Evolutionary conservation across 371 early-diverging fungal species (phyloP), one percentile per base, ranked within the genome.

Genomic region (Zychaea mexicana): DNA sequence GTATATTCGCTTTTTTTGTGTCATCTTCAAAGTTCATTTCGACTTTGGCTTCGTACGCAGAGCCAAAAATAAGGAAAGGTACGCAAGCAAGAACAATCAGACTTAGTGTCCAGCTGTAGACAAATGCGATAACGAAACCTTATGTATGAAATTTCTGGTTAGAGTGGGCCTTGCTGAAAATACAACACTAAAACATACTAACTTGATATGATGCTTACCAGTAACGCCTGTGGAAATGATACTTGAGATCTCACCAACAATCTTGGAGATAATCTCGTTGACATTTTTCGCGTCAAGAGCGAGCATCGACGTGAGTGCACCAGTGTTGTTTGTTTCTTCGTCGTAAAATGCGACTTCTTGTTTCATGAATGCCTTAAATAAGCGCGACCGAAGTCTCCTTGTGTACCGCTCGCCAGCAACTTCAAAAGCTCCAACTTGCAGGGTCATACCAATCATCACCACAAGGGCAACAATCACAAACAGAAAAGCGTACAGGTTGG

Each of bases 311-410:
- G 92, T 87, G 31, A 96, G 72, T 21, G 88, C 89, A 32, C 97
- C 96, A 6, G 87, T 83, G 26, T 78, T 83, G 76, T 96, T 86
- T 52, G 86, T 84, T 33, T 89, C 89, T 13, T 84, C 74, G 74
- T 96, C 96, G 73, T 92, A 96, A 74, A 84, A 97, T 0, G 77
- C 90, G 54, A 93, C 88, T 32, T 95, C 93, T 74, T 94, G 95
- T 24, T 77, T 64, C 57, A 88, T 70, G 36, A 88, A 69, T 10
- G 82, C 69, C 19, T 67, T 54, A 69, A 90, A 90, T 2, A 79
- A 46, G 45, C 46, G 54, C 15, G 70, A 63, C 9, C 91, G 77
- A 31, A 90, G 61, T 15, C 88, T 77, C 12, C 68, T 57, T 4
- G 88, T 87, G 42, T 88, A 71, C 2, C 69, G 68, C 63, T 85